Percentiles rank a stretch among this genome's conserved stretches.
Conservation (phyloP, 306 rosid species). For the Ammopiptanthus mongolicus region DNA sequence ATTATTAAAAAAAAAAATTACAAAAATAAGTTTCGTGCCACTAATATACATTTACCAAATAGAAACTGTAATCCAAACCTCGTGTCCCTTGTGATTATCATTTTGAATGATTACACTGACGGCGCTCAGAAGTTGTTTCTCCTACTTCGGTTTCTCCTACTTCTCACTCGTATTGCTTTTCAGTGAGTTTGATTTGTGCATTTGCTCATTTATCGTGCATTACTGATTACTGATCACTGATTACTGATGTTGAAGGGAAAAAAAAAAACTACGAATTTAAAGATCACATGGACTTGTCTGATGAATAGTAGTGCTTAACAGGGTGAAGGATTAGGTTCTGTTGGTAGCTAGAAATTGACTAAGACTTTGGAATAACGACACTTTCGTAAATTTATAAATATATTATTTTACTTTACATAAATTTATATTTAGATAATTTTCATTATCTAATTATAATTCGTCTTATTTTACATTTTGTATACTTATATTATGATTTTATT, state of each 20-base stretch:
- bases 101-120: constrained; percentile 80
- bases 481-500: too few species aligned
- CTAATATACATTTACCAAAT: too few species aligned
- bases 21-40: too few species aligned
- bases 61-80: too few species aligned
- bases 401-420: too few species aligned
- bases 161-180: not conserved
- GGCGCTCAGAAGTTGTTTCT: constrained; percentile 87
- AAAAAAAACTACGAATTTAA: constrained; percentile 47
- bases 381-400: not conserved
- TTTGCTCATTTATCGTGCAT: not conserved
- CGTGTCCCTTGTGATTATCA: constrained; percentile 46
- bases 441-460: too few species aligned
- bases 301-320: constrained; percentile 20
- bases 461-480: too few species aligned
- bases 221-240: too few species aligned
- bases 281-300: constrained; percentile 79
- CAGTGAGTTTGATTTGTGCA: not conserved
- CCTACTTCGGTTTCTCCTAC: constrained; percentile 35
- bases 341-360: constrained; percentile 27
- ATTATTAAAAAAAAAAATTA: too few species aligned
- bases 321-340: constrained; percentile 21
- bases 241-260: constrained; percentile 30
- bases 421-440: too few species aligned
- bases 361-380: too few species aligned